Base-by-base conservation (phyloP, 2,329 filamentous ascomycete species). In the Colletotrichum spaethianum region DNA sequence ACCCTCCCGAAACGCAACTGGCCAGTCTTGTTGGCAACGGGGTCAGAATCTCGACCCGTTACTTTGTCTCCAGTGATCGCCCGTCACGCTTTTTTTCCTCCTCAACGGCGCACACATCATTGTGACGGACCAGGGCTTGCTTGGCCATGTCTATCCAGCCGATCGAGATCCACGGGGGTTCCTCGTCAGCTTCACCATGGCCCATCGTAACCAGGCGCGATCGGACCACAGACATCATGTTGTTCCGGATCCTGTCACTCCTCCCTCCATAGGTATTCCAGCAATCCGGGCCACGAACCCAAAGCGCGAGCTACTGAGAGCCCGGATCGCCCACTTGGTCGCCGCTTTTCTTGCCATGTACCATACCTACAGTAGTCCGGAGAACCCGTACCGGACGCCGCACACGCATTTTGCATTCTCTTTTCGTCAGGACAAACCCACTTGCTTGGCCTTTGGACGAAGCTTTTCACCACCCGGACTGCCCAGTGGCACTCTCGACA, bases 1-100 rank as follows among this genome's bases (percentile, higher is more conserved):
- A 31, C 28, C 46, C 26, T 11, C 46, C 62, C 38, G 38, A 64
- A 56, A 38, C 28, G 26, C 48, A 42, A 23, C n/a, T 48, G 28
- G 16, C n/a, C n/a, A 11, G 33, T 36, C 8, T 7, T 7, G 33
- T 44, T 8, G n/a, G 31, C 63, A 66, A 59, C 40, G 42, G 36
- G 38, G 46, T n/a, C 26, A 36, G 57, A 31, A 44, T 42, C 23
- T 42, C 20, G 57, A 44, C 60, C 66, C 60, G 50, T 18, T 50
- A 40, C 63, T 61, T 26, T 31, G n/a, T 46, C 60, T 59, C 61
- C 42, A 59, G 31, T 46, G n/a, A 65, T 69, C 61, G 50, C 40
- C 59, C n/a, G 31, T 38, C 59, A 26, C 31, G 4, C 14, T 20
- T n/a, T 48, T 36, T 18, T 23, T 44, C 12, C 46, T 53, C 48